Base-by-base conservation (phyloP, 2,329 filamentous ascomycete species). In the Botrytis tulipae region DNA sequence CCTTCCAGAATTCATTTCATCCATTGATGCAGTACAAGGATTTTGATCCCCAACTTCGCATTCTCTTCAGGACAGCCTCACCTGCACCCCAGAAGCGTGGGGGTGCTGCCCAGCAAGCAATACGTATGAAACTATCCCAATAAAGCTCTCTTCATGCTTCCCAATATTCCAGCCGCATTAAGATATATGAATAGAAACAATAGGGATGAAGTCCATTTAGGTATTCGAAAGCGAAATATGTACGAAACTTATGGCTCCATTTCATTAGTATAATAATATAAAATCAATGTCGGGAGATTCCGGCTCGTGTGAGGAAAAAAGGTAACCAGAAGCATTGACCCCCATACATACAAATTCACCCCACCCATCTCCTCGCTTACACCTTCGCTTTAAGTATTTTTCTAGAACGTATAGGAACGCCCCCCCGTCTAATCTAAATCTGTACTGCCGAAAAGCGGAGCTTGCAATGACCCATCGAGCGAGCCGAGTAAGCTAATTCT, bases 401-500 rank as follows among this genome's bases (percentile, higher is more conserved):
- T 67, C 65, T 67, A 54, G 65, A 67, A 54, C 65, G n/a, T 29
- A 40, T 40, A 63, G 7, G 9, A 29, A 29, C 25, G 25, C 8
- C 32, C 25, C 60, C 61, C 22, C 37, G 32, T n/a, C 22, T 29
- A 63, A 63, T 63, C 37, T 44, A 63, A 63, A 42, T 44, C 12
- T 29, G 65, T 51, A 51, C 65, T 68, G 44, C 63, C 63, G 63
- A 67, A 32, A 29, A 67, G 63, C 63, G 63, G 63, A 67, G 63
- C 63, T 29, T 18, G 42, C 25, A n/a, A 16, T 25, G 51, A n/a
- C n/a, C n/a, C n/a, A 29, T 57, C 51, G n/a, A 57, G 51, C n/a
- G n/a, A 57, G 51, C 51, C 51, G 51, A 57, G 51, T 9, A n/a
- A 57, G 35, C 60, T 62, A 40, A 42, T n/a, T 62, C 35, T 62